Base-by-base conservation (phyloP, 2,329 filamentous ascomycete genomes). In the Pseudogymnoascus sp. region DNA sequence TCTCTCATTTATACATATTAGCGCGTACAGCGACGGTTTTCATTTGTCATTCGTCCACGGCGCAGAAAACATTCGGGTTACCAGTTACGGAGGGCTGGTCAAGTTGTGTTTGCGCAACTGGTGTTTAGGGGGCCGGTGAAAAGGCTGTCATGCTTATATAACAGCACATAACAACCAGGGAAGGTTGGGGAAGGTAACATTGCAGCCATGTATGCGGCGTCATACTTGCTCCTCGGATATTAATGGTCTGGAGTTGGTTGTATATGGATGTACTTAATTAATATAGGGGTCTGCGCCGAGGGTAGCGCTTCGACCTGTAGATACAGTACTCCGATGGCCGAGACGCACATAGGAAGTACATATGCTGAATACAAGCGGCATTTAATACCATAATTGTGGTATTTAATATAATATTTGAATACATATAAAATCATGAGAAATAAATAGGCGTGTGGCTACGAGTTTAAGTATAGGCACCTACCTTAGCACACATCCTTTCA, bases 1-100 rank as follows among this genome's bases (percentile, higher is more conserved):
- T 54, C 43, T 54, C 25, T 54, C 47, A 54, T 54, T 54, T 54
- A 54, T 11, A 54, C 47, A 35, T 54, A 18, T 54, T 54, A 54
- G 28, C 47, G 28, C 47, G 25, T 25, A 18, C 6, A 35, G 28
- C 47, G 47, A 54, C 28, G n/a, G 33, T 54, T 54, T 54, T 54
- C 47, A 7, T 54, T 54, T 54, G 28, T 54, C 47, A 35, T 54
- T 54, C 47, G 47, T 54, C 47, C 28, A 54, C 28, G 47, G 47
- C 47, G 47, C 47, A 54, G 28, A 54, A 54, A 54, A 54, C 43
- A 16, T 20, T 54, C 25, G n/a, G 43, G 43, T 20, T 54, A 54
- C 47, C n/a, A 16, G 47, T 35, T 54, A 33, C 16, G 47, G 28
- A 33, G 47, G 47, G 47, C n/a, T 35, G 47, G 47, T 54, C 16